Evolutionary conservation across 2,329 filamentous ascomycete species (phyloP).

Genomic region (Rasamsonia emersonii): DNA sequence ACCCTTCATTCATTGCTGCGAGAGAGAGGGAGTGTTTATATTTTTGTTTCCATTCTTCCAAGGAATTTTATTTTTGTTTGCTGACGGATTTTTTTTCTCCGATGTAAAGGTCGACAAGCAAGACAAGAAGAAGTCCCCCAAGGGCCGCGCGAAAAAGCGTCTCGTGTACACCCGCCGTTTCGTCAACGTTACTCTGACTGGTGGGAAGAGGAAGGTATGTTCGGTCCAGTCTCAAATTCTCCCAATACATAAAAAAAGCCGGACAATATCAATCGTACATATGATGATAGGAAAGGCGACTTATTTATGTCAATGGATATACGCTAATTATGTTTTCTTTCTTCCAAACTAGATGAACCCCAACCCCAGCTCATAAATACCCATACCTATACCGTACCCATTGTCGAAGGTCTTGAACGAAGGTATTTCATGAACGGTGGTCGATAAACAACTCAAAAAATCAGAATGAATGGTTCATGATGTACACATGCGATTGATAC

Average conservation of each 20-base stretch:
- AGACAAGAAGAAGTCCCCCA: constrained; percentile 66
- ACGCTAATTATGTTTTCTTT: background rate
- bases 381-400: background rate
- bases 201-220: constrained; percentile 86
- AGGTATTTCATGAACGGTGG: too few relatives aligned
- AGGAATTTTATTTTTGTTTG: too few relatives aligned
- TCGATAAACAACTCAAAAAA: too few relatives aligned
- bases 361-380: constrained; percentile 9
- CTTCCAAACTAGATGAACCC: constrained; percentile 9
- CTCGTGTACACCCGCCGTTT: constrained; percentile 89
- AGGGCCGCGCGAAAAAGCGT: constrained; percentile 90
- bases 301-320: too few relatives aligned
- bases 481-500: too few relatives aligned
- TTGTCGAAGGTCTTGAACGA: constrained; percentile 4
- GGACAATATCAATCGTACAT: too few relatives aligned
- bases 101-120: constrained; percentile 8
- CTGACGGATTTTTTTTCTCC: background rate
- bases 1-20: too few relatives aligned
- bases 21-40: too few relatives aligned
- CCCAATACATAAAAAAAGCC: too few relatives aligned
- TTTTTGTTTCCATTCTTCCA: constrained; percentile 5
- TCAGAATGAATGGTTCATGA: too few relatives aligned
- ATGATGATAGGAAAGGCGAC: background rate
- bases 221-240: background rate
- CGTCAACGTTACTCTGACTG: constrained; percentile 86